phyloP scores from a whole-genome alignment of 75 land plant species.

The Selaginella moellendorffii region DNA sequence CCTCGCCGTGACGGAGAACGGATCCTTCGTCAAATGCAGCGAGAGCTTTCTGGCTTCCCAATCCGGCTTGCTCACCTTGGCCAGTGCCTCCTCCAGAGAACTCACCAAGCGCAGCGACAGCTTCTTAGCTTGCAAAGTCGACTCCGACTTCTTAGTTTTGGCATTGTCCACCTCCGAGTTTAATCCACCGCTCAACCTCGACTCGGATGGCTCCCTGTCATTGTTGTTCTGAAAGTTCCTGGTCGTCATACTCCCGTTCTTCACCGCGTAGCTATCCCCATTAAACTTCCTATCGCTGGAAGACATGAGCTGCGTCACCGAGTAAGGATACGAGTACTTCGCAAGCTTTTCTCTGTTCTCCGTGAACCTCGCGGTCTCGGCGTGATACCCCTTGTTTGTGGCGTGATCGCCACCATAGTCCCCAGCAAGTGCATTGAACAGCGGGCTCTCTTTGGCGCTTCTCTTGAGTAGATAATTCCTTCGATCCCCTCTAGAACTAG shows the following conservation, averaged over 20 bases:
- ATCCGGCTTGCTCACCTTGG: neutral
- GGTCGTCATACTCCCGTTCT: neutral
- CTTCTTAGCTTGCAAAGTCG: conserved; percentile 4
- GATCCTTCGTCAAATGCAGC: conserved; percentile 7
- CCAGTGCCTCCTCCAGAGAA: conserved; percentile 12
- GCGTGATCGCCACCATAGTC: neutral
- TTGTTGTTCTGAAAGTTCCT: neutral
- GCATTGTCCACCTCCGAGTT: neutral
- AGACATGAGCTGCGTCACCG: neutral
- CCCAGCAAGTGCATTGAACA: neutral
- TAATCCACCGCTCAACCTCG: neutral
- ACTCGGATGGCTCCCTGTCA: conserved; percentile 6
- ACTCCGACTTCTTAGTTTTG: neutral
- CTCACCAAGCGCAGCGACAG: conserved; percentile 7
- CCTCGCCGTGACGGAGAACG: neutral
- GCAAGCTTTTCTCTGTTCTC: conserved; percentile 6
- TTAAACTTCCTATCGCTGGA: neutral
- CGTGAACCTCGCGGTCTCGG: neutral
- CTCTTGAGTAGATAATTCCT: conserved; percentile 7
- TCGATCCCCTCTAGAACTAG: neutral
- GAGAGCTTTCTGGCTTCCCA: conserved; percentile 6
- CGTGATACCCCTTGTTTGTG: too few species aligned
- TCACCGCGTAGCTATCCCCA: neutral
- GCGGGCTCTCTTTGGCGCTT: conserved; percentile 7
- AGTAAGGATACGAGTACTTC: conserved; percentile 2